Percentiles rank a stretch among this genome's conserved stretches.
Evolutionary conservation across 1,284 basidiomycete species (phyloP).

Genomic region (Melanopsichium pennsylvanicum): DNA sequence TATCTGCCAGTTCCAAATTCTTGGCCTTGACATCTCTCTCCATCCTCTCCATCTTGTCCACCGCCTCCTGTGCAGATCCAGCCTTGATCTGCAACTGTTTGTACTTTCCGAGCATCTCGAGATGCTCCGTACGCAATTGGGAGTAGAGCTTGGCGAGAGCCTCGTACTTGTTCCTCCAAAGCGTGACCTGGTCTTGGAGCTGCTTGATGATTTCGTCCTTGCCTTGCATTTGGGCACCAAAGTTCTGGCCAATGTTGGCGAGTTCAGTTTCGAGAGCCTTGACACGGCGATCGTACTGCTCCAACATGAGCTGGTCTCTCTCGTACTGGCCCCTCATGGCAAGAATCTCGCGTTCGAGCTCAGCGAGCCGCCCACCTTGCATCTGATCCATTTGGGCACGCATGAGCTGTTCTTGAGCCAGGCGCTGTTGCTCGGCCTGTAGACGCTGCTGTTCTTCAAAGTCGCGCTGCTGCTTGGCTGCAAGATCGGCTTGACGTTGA

Average conservation of each 20-base stretch:
- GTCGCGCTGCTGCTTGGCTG: slow-evolving; percentile 83
- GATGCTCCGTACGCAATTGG: slow-evolving; percentile 93
- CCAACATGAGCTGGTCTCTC: slow-evolving; percentile 94
- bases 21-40: slow-evolving; percentile 97
- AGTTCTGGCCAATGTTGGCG: slow-evolving; percentile 78
- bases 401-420: slow-evolving; percentile 84
- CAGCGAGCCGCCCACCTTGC: slow-evolving; percentile 71
- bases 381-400: slow-evolving; percentile 78
- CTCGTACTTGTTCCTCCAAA: slow-evolving; percentile 99
- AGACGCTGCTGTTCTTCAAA: slow-evolving; percentile 89
- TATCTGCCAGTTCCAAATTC: slow-evolving; percentile 97
- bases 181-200: slow-evolving; percentile 92
- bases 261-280: slow-evolving; percentile 95
- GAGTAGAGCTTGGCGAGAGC: slow-evolving; percentile 98
- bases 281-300: slow-evolving; percentile 96
- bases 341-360: slow-evolving; percentile 89
- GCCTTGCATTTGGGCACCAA: slow-evolving; percentile 84
- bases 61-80: slow-evolving; percentile 97
- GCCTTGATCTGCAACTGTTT: slow-evolving; percentile 98
- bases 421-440: slow-evolving; percentile 85
- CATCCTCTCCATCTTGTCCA: slow-evolving; percentile 99
- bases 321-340: slow-evolving; percentile 97
- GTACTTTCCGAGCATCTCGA: slow-evolving; percentile 96
- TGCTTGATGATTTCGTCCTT: slow-evolving; percentile 97
- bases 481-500: slow-evolving; percentile 77